A percentile compares a stretch with the other conserved stretches of the same genome.
Conservation (phyloP, 805 yeast species). For the Scheffersomyces coipomensis region DNA sequence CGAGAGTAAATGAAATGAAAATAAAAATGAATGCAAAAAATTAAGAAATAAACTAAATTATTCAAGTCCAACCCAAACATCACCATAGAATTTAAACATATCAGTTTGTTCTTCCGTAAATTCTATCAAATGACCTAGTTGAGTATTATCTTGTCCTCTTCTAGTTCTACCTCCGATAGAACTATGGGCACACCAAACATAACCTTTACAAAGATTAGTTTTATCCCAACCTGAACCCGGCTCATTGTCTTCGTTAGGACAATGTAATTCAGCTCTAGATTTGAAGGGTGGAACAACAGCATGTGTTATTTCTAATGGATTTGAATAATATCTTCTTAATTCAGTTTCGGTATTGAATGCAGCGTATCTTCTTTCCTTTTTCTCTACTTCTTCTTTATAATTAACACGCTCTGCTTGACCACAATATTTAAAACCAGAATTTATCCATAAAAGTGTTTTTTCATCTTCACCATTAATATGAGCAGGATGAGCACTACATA, state of each 20-base stretch:
- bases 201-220: conserved; percentile 49
- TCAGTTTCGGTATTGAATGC: conserved; percentile 15
- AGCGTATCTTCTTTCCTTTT: conserved; percentile 11
- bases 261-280: conserved; percentile 34
- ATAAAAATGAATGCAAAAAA: too few species aligned
- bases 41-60: too few species aligned
- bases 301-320: conserved; percentile 38
- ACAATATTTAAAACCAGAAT: conserved; percentile 43
- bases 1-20: too few species aligned
- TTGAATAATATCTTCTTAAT: conserved; percentile 22
- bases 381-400: conserved; percentile 28
- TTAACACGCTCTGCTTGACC: conserved; percentile 30
- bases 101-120: conserved; percentile 25
- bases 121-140: conserved; percentile 44
- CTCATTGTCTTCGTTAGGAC: conserved; percentile 33
- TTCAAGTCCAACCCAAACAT: conserved; percentile 49
- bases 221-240: conserved; percentile 56
- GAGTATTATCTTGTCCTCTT: conserved; percentile 29
- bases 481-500: conserved; percentile 45
- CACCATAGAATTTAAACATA: conserved; percentile 43
- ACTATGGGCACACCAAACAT: conserved; percentile 62
- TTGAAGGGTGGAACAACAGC: conserved; percentile 53
- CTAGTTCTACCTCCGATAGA: conserved; percentile 44
- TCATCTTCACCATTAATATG: conserved; percentile 36
- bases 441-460: conserved; percentile 37